Conservation (phyloP, 345 rosid species). For the Aquilaria yunnanensis region DNA sequence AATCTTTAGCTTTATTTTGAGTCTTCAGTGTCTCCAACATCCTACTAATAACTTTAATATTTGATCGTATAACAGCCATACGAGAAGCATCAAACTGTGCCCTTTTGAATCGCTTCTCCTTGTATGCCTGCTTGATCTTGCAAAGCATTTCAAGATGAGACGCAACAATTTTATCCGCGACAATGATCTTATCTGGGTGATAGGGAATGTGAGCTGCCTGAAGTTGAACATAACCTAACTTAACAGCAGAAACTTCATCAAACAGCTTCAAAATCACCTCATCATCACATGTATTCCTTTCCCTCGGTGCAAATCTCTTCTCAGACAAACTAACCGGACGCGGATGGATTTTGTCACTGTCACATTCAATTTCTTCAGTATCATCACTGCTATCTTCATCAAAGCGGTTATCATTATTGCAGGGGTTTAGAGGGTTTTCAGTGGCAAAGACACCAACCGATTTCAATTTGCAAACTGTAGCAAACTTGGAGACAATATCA, state of each 20-base stretch:
- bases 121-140: constrained; percentile 27
- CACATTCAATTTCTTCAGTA: constrained; percentile 22
- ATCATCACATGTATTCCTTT: constrained; percentile 13
- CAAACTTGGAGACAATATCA: constrained; percentile 48
- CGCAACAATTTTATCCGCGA: constrained; percentile 44
- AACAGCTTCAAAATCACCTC: constrained; percentile 37
- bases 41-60: constrained; percentile 32
- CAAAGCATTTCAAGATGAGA: constrained; percentile 41
- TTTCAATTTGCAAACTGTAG: constrained; percentile 52
- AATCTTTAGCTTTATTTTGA: constrained; percentile 26
- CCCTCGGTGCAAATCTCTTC: background rate
- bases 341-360: constrained; percentile 25
- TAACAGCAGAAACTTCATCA: constrained; percentile 36
- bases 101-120: constrained; percentile 19
- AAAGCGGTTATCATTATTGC: constrained; percentile 4
- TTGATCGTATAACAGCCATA: constrained; percentile 24
- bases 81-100: constrained; percentile 22
- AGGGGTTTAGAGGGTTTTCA: constrained; percentile 16
- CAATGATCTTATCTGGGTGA: constrained; percentile 44
- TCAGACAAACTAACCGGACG: constrained; percentile 14
- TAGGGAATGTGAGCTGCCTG: constrained; percentile 60
- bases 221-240: constrained; percentile 46
- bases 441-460: constrained; percentile 49
- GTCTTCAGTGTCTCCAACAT: constrained; percentile 33
- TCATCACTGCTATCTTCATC: constrained; percentile 26